These are phyloP conservation scores for Fusarium camptoceras DNA, from an alignment of 2,329 filamentous ascomycete genomes.

Conservation along the genomic window DNA sequence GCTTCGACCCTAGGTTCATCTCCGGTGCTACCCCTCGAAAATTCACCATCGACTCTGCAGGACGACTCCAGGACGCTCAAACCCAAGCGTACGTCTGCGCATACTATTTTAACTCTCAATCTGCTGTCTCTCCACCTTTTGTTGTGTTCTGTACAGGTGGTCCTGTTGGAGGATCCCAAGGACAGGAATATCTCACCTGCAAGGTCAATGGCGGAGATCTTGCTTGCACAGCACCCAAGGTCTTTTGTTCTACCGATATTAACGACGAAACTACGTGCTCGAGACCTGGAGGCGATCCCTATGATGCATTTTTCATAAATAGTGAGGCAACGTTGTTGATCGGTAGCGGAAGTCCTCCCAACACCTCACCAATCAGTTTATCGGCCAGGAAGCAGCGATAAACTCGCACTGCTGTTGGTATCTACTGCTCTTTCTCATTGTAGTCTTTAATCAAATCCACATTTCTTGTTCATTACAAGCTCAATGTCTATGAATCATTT, in stretches of 20 bases:
- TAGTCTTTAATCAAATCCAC: no score
- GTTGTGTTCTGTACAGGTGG: no score
- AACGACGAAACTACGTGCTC: not conserved
- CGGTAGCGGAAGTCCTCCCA: not conserved
- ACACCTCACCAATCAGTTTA: rapidly evolving
- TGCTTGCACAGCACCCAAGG: not conserved
- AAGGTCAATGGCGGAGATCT: rapidly evolving
- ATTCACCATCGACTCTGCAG: not conserved
- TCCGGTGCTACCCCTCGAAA: not conserved
- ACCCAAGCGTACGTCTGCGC: not conserved
- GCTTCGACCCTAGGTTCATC: not conserved
- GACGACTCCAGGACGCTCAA: not conserved
- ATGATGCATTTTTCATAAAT: not conserved
- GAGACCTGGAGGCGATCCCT: rapidly evolving
- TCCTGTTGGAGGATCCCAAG: not conserved
- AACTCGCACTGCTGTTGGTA: no score
- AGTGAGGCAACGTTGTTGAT: rapidly evolving
- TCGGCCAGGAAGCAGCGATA: not conserved
- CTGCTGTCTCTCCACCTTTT: no score
- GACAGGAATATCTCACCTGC: not conserved
- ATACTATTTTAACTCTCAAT: no score
- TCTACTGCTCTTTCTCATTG: no score
- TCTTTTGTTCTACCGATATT: not conserved
- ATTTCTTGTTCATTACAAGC: no score
- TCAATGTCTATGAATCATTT: no score